phyloP scores from a whole-genome alignment of 352 stramenopile genomes.

The Detonula confervacea region DNA sequence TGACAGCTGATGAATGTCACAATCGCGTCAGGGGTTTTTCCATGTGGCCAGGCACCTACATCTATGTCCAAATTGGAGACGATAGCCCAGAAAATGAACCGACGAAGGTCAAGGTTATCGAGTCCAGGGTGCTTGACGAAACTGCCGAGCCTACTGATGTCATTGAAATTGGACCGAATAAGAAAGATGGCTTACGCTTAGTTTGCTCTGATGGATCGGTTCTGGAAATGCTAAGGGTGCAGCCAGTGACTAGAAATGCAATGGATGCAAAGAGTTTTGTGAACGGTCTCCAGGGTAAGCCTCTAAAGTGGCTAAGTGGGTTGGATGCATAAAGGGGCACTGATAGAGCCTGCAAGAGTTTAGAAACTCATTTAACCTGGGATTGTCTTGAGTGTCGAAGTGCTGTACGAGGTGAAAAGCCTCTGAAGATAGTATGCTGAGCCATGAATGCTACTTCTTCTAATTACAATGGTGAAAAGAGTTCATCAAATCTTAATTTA shows the following conservation, averaged over 20 bases:
- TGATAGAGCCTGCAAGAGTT: no score
- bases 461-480: no score
- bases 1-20: conserved; percentile 75
- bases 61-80: conserved; percentile 78
- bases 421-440: no score
- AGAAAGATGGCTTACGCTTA: conserved; percentile 74
- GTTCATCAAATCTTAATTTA: no score
- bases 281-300: conserved; percentile 72
- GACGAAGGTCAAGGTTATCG: conserved; percentile 86
- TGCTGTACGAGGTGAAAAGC: no score
- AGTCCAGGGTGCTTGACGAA: conserved; percentile 78
- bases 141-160: conserved; percentile 49
- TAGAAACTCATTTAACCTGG: no score
- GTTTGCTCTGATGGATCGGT: conserved; percentile 85
- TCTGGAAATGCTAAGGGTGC: conserved; percentile 85
- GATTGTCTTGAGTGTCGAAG: no score
- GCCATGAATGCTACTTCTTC: no score
- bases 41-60: conserved; percentile 87
- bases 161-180: conserved; percentile 66
- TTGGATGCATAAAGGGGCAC: conserved; percentile 11
- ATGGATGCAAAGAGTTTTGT: conserved; percentile 86
- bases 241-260: conserved; percentile 85
- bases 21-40: conserved; percentile 87
- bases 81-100: conserved; percentile 56
- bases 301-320: conserved; percentile 46